Conservation (phyloP, 768 basidiomycete genomes). For the Brasilioporus rufonigricans region DNA sequence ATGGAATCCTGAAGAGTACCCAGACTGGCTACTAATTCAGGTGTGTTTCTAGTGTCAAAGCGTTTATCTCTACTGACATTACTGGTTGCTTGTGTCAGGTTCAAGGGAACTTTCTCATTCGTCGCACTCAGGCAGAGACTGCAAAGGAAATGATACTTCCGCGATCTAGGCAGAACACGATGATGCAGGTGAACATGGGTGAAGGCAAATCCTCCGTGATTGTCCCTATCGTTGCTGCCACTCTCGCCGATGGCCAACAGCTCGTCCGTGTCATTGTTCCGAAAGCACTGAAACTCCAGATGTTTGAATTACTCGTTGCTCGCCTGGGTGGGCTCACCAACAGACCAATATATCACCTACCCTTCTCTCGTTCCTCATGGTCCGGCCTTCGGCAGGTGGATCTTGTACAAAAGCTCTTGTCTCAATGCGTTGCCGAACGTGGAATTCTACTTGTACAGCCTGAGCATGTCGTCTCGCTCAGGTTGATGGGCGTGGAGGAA, state of each 20-base stretch:
- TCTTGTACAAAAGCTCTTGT: not conserved
- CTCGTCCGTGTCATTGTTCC: slow-evolving; percentile 47
- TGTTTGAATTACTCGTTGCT: slow-evolving; percentile 43
- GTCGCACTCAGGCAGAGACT: slow-evolving; percentile 36
- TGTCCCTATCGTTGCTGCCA: slow-evolving; percentile 15
- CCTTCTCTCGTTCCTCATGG: slow-evolving; percentile 28
- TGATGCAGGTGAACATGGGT: slow-evolving; percentile 31
- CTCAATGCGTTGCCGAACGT: not conserved
- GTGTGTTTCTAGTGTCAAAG: slow-evolving; percentile 9
- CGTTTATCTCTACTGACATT: not conserved
- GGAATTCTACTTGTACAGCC: not conserved
- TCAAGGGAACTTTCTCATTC: slow-evolving; percentile 25
- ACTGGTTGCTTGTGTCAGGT: slow-evolving; percentile 28
- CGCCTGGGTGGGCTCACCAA: slow-evolving; percentile 42
- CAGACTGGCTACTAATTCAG: slow-evolving; percentile 46
- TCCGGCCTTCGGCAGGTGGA: no score
- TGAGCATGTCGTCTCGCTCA: not conserved
- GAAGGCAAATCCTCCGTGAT: not conserved
- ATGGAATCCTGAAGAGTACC: slow-evolving; percentile 14
- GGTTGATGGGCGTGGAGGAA: not conserved
- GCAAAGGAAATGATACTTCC: slow-evolving; percentile 46
- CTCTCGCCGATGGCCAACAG: slow-evolving; percentile 39
- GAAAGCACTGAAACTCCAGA: slow-evolving; percentile 41
- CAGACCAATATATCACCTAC: slow-evolving; percentile 44
- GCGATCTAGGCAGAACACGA: slow-evolving; percentile 29